A percentile compares a stretch with the other conserved stretches of the same genome.
These are phyloP conservation scores for Elongisporangium senticosum DNA, from an alignment of 352 stramenopile species.

Conservation along the genomic window DNA sequence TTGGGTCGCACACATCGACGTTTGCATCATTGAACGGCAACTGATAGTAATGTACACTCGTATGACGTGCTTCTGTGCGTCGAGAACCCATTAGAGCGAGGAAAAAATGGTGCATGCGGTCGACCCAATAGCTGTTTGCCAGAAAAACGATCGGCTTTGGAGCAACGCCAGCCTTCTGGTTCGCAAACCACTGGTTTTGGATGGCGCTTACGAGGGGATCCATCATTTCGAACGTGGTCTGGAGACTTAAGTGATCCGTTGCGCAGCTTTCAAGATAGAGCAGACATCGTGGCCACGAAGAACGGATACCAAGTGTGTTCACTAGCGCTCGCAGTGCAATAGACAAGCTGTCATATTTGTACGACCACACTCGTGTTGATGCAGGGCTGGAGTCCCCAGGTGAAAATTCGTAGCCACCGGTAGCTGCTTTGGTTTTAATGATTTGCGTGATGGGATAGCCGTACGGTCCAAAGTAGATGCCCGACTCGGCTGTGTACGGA, in stretches of 20 bases:
- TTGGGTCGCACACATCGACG: not conserved
- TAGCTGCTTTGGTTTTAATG: not conserved
- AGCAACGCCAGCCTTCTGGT: not conserved
- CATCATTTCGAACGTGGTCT: constrained; percentile 28
- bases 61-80: not conserved
- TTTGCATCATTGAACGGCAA: not conserved
- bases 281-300: constrained; percentile 20
- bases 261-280: constrained; percentile 10
- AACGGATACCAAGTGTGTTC: constrained; percentile 17
- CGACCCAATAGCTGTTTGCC: constrained; percentile 22
- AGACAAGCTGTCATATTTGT: constrained; percentile 33
- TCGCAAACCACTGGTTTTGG: constrained; percentile 6
- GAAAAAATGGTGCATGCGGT: constrained; percentile 27
- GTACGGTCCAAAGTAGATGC: constrained; percentile 38
- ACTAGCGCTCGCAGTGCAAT: constrained; percentile 21
- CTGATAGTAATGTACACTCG: not conserved
- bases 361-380: constrained; percentile 22
- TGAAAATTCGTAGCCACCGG: not conserved
- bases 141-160: constrained; percentile 8
- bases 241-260: constrained; percentile 10
- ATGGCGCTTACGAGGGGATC: constrained; percentile 21
- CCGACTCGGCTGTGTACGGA: constrained; percentile 17
- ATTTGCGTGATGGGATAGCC: constrained; percentile 35
- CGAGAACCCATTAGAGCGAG: constrained; percentile 3
- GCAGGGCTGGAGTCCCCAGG: constrained; percentile 12